Evolutionary conservation across 148 eudicot species (phyloP).

Genomic region (Cornus florida): DNA sequence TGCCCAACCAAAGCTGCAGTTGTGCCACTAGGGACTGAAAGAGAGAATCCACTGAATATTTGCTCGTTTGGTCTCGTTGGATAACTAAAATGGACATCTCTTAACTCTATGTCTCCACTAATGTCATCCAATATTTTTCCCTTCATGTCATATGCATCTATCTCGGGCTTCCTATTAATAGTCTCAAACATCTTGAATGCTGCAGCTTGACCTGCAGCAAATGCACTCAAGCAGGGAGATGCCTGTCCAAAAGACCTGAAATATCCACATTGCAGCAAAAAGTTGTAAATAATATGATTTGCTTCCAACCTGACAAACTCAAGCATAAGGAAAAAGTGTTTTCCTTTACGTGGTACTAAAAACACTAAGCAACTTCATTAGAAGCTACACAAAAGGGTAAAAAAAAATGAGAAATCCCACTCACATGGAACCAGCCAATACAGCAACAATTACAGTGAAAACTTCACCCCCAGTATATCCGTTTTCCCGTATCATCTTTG

Average conservation of each 20-base stretch:
- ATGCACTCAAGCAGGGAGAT: constrained; percentile 55
- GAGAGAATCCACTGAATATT: constrained; percentile 53
- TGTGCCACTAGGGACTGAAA: constrained; percentile 53
- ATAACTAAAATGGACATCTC: constrained; percentile 54
- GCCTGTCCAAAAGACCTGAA: constrained; percentile 62
- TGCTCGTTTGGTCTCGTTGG: constrained; percentile 64
- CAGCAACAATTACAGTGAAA: constrained; percentile 49
- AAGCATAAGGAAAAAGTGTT: not conserved
- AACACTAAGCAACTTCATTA: not conserved
- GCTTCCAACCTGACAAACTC: not conserved
- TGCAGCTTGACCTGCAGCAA: constrained; percentile 70
- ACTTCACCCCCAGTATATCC: constrained; percentile 58
- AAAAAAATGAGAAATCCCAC: not conserved
- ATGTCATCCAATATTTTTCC: constrained; percentile 60
- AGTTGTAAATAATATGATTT: not conserved
- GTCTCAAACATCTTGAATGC: constrained; percentile 78
- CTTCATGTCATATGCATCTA: constrained; percentile 52
- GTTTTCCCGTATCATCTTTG: constrained; percentile 51
- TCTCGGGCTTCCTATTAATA: constrained; percentile 54
- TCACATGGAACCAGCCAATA: constrained; percentile 65
- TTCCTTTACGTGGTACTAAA: not conserved
- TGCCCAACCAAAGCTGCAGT: constrained; percentile 72
- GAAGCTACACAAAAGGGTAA: too few relatives aligned
- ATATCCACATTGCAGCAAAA: not conserved
- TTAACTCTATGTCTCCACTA: constrained; percentile 57